Conservation (phyloP, 208 protist genomes). For the Trypanosoma melophagium region DNA sequence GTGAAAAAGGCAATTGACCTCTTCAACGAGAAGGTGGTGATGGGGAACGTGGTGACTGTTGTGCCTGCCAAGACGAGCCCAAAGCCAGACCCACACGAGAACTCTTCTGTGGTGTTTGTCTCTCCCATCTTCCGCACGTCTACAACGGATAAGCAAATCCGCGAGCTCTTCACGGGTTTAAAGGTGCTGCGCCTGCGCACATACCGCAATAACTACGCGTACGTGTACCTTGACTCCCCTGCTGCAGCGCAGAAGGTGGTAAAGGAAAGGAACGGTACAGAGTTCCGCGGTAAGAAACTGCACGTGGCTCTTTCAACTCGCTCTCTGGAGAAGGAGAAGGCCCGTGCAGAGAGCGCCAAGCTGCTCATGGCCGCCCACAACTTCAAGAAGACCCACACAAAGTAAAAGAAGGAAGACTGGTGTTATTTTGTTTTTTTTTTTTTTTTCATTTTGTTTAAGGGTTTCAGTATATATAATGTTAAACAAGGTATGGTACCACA, state of each 20-base stretch:
- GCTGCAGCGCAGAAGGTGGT: slow-evolving; percentile 67
- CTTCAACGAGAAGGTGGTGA: slow-evolving; percentile 84
- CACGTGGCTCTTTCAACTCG: slow-evolving; percentile 60
- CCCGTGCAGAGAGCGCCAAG: slow-evolving; percentile 47
- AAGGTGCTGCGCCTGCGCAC: slow-evolving; percentile 76
- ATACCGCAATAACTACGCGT: slow-evolving; percentile 82
- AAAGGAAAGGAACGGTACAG: slow-evolving; percentile 74
- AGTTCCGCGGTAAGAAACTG: slow-evolving; percentile 79
- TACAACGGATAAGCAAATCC: slow-evolving; percentile 64
- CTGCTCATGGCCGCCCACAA: slow-evolving; percentile 73
- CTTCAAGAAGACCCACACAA: slow-evolving; percentile 23
- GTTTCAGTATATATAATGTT: no score
- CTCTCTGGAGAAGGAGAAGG: slow-evolving; percentile 72
- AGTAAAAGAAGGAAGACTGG: background rate
- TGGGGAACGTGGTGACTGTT: slow-evolving; percentile 63
- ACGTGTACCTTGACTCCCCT: slow-evolving; percentile 75
- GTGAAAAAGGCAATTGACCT: slow-evolving; percentile 87
- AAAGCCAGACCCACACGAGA: slow-evolving; percentile 70
- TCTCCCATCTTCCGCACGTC: slow-evolving; percentile 80
- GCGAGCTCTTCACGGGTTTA: slow-evolving; percentile 65
- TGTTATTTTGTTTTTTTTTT: background rate
- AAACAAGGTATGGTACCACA: no score
- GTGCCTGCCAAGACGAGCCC: slow-evolving; percentile 71
- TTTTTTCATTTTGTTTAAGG: background rate
- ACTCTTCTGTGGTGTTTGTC: slow-evolving; percentile 76